These are phyloP conservation scores for Juglanconis sp. DNA, from an alignment of 2,329 filamentous ascomycete species.

Conservation along the genomic window DNA sequence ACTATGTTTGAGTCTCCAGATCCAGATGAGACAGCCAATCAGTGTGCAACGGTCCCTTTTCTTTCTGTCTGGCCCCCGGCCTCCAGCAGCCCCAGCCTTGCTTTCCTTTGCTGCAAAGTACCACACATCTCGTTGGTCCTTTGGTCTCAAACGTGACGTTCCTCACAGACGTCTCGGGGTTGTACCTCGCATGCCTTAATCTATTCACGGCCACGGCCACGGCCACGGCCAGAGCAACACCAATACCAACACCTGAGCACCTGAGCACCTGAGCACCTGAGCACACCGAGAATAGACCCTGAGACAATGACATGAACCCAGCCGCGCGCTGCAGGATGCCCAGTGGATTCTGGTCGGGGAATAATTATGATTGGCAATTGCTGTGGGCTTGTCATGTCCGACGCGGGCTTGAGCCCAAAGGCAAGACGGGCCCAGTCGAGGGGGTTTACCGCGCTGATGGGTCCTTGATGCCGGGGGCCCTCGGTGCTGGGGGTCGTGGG, in stretches of 20 bases:
- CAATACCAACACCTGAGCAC: too few species aligned
- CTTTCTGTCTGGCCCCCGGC: background rate
- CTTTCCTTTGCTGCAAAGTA: too few species aligned
- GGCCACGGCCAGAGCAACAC: too few species aligned
- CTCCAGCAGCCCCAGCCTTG: background rate
- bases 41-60: background rate
- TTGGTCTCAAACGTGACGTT: background rate
- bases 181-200: constrained; percentile 12
- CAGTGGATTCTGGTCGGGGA: background rate
- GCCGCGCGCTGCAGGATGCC: background rate
- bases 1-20: background rate
- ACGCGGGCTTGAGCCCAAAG: background rate
- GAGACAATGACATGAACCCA: background rate
- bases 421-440: constrained; percentile 2
- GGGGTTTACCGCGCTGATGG: constrained; percentile 11
- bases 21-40: background rate
- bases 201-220: background rate
- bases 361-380: background rate
- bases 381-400: background rate
- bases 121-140: too few species aligned
- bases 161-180: constrained; percentile 1
- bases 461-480: background rate
- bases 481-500: too few species aligned
- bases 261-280: background rate
- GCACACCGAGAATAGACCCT: background rate